Percentiles rank a stretch among this genome's conserved stretches.
These are phyloP conservation scores for Paracorniculantispora psalliotae DNA, from an alignment of 2,329 filamentous ascomycete genomes.

Conservation along the genomic window DNA sequence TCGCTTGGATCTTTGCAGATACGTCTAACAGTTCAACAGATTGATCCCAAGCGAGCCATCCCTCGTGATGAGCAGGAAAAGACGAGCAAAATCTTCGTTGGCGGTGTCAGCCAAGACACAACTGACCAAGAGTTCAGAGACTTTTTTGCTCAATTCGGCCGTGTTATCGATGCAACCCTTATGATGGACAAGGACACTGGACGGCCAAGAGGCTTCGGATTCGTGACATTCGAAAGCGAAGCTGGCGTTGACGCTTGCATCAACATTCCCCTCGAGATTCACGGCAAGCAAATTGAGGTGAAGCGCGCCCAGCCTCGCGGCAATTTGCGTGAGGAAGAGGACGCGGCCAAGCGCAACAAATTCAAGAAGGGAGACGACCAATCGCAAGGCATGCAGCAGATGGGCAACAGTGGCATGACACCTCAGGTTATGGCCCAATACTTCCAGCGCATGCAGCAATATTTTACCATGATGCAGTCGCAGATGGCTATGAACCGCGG, in stretches of 20 bases:
- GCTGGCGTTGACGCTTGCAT: conserved; percentile 90
- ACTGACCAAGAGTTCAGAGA: conserved; percentile 94
- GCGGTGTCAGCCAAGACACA: conserved; percentile 93
- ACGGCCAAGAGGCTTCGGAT: conserved; percentile 92
- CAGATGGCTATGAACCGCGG: conserved; percentile 80
- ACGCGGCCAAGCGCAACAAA: conserved; percentile 57
- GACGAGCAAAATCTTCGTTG: conserved; percentile 98
- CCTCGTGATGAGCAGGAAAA: conserved; percentile 97
- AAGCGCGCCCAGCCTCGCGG: conserved; percentile 96
- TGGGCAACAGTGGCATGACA: conserved; percentile 65
- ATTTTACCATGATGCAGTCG: conserved; percentile 91
- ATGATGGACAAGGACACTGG: conserved; percentile 99
- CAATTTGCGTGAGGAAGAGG: conserved; percentile 88
- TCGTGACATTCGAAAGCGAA: conserved; percentile 96
- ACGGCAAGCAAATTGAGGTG: conserved; percentile 94
- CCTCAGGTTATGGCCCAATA: conserved; percentile 98
- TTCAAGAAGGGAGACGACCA: conserved; percentile 50
- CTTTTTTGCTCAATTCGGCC: conserved; percentile 94
- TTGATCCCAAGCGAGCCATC: conserved; percentile 96
- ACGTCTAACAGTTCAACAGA: conserved; percentile 49
- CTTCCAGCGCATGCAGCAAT: conserved; percentile 97
- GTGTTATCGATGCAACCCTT: conserved; percentile 92
- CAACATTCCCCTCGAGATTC: conserved; percentile 78
- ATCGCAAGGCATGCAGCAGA: conserved; percentile 35
- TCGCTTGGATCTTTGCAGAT: neutral